A percentile compares a stretch with the other conserved stretches of the same genome.
Conservation (phyloP, 140 eudicot genomes). For the Cichorium intybus region DNA sequence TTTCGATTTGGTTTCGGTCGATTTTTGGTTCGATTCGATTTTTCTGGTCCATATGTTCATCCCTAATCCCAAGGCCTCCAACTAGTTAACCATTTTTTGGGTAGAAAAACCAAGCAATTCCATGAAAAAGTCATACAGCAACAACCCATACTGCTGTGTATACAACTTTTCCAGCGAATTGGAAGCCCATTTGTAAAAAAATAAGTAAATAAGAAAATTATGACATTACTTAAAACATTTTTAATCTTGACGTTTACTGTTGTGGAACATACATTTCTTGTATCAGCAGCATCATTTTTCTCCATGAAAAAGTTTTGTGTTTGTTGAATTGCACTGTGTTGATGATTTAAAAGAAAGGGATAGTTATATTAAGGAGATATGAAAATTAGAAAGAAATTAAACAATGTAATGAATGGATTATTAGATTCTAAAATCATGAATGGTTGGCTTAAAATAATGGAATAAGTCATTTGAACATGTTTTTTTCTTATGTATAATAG, state of each 20-base stretch:
- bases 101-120: conserved; percentile 95
- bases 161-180: conserved; percentile 86
- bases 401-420: too few species aligned
- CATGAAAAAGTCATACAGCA: conserved; percentile 90
- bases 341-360: conserved; percentile 7
- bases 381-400: too few species aligned
- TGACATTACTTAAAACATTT: background rate
- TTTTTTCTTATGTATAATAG: too few species aligned
- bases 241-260: background rate
- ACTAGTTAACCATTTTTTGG: conserved; percentile 96
- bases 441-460: too few species aligned
- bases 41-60: too few species aligned
- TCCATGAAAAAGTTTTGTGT: conserved; percentile 73
- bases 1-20: too few species aligned
- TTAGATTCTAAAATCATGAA: too few species aligned
- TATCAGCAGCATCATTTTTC: conserved; percentile 59
- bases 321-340: conserved; percentile 79
- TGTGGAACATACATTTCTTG: conserved; percentile 66
- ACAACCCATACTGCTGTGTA: conserved; percentile 95
- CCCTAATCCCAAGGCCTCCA: conserved; percentile 99
- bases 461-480: too few species aligned
- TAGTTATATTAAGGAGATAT: too few species aligned
- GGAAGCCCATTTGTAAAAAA: conserved; percentile 82
- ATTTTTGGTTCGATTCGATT: too few species aligned
- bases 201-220: background rate